Percentiles rank a stretch among this genome's conserved stretches.
Evolutionary conservation across 2,329 filamentous ascomycete genomes (phyloP).

Genomic region (Colletotrichum sp.): DNA sequence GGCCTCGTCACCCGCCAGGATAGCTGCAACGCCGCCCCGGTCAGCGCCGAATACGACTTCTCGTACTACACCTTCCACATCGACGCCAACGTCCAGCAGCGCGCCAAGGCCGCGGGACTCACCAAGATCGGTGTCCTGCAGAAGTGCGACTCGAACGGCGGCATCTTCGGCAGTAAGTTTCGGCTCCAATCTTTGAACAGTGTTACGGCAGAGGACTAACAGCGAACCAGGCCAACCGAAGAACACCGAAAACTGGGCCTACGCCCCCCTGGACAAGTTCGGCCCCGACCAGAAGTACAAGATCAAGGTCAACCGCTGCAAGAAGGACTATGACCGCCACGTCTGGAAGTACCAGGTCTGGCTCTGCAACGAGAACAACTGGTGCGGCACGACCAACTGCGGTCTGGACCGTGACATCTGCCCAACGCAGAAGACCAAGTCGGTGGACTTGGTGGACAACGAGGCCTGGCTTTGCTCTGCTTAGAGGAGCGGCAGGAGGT

Average conservation of each 20-base stretch:
- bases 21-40: not conserved
- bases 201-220: no score
- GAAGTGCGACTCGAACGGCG: not conserved
- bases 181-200: no score
- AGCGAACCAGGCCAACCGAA: not conserved
- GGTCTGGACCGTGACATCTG: not conserved
- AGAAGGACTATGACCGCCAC: not conserved
- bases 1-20: not conserved
- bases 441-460: not conserved
- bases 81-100: not conserved
- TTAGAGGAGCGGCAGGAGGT: not conserved
- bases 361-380: not conserved
- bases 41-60: not conserved
- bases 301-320: not conserved
- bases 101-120: not conserved
- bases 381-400: not conserved
- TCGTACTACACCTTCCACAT: slow-evolving; percentile 6
- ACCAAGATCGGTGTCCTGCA: not conserved
- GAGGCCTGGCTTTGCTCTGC: not conserved
- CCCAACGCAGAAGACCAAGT: not conserved
- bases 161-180: not conserved
- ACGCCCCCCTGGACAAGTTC: not conserved
- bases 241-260: not conserved
- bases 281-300: not conserved
- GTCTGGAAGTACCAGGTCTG: not conserved